Evolutionary conservation across 495 filamentous ascomycete species (phyloP), one percentile per base, ranked within the genome.

Genomic region (Lentithecium fluviatile): DNA sequence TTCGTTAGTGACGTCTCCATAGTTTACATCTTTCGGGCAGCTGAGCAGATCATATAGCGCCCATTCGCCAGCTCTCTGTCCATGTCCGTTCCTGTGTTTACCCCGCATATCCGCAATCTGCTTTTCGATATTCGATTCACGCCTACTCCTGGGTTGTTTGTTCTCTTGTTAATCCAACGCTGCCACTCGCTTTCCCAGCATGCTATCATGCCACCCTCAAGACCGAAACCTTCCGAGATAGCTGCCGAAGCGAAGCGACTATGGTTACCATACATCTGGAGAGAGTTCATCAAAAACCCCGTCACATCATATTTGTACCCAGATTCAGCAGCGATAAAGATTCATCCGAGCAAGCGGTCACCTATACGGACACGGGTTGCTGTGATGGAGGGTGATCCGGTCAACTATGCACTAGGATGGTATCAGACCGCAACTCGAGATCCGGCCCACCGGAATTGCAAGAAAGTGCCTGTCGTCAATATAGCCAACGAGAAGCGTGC

Each of bases 401-500:
- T 88, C n/a, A 83, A 89, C 68, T 81, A 82, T 20, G 82, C 86
- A 5, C 67, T 89, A 49, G 77, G 79, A 56, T 90, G 85, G 85
- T 78, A 71, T 50, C 50, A 67, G n/a, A 59, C 62, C 42, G 49
- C 23, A 5, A 24, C 54, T 11, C 42, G 26, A 32, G 60, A 69
- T 29, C 45, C 47, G 7, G 37, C 57, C 10, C 49, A 29, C 23
- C 6, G 67, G 56, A 37, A 69, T 48, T 53, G 67, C 29, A 71
- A 71, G 29, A 63, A 72, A 15, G 81, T 91, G 53, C 83, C 87
- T 6, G 84, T 90, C 34, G 82, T 91, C 57, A 90, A 86, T 65
- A 82, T 85, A 49, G 87, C 88, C 11, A 86, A 90, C 68, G 88
- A 91, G 67, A 87, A 84, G 62, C 78, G 87, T 29, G 76, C 88